phyloP scores from a whole-genome alignment of 148 eudicot genomes.

The Vaccinium macrocarpon region DNA sequence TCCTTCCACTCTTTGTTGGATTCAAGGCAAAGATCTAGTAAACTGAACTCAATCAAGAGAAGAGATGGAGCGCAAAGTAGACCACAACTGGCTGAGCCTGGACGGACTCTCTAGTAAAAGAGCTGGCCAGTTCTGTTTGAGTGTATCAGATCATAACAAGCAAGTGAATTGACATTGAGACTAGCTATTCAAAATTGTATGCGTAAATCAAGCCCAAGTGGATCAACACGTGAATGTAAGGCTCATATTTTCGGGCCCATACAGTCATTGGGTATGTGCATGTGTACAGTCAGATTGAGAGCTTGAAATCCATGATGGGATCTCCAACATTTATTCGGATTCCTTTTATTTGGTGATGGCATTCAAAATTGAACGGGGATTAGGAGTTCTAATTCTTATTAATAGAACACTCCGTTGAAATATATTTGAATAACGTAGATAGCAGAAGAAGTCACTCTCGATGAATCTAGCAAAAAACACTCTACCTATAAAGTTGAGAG shows the following conservation, averaged over 20 bases:
- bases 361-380: not conserved
- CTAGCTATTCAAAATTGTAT: not conserved
- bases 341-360: not conserved
- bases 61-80: no score
- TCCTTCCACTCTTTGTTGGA: no score
- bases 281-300: conserved; percentile 3
- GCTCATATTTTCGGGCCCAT: not conserved
- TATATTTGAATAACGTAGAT: not conserved
- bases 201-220: not conserved
- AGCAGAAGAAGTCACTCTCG: not conserved
- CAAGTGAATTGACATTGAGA: not conserved
- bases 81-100: no score
- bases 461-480: not conserved
- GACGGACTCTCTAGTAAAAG: no score
- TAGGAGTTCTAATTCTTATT: not conserved
- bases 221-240: not conserved
- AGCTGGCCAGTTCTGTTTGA: not conserved
- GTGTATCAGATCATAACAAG: not conserved
- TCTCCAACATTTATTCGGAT: not conserved
- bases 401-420: not conserved
- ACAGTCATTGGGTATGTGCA: not conserved
- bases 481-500: not conserved
- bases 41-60: no score
- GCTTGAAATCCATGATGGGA: not conserved
- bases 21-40: no score